Base-by-base conservation (phyloP, 345 rosid species). In the Euphorbia lathyris region DNA sequence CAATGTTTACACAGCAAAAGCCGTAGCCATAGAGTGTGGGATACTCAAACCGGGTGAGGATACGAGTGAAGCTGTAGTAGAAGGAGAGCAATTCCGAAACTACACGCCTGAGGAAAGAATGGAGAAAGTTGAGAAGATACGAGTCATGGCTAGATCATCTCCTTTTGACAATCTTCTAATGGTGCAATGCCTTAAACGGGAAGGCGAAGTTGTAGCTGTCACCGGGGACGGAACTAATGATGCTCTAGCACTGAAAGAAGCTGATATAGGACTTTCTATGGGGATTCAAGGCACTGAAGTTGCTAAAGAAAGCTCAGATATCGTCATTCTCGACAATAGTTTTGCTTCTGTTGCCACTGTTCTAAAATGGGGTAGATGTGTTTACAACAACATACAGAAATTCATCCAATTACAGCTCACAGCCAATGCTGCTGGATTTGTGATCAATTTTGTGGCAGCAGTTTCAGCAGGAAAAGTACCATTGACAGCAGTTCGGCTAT, bases 361-460 rank as follows among this genome's bases (percentile, higher is more conserved):
- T 40, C 63, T 90, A 63, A 86, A 75, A 61, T 87, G 94, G 96
- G 97, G 96, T 7, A 82, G 96, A 57, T 88, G 93, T 45, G 91
- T 92, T 2, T 87, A 87, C 74, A 82, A 74, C 68, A 92, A 88
- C 78, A 86, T 92, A 51, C 92, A 92, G 63, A 90, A 92, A 51
- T 86, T 92, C 71, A 86, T 92, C 29, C 94, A 86, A 50, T 88
- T 88, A 79, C 97, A 90, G 74, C 90, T 92, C 7, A 88, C 97
- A 0, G 90, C 83, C 1, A 90, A 86, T 23, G 86, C 86, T 0
- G 87, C 91, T 0, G 92, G 94, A 17, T 83, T 86, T 0, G 84
- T 83, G 45, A 88, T 88, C 75, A 88, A 92, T 70, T 84, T 90
- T 10, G 86, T 88, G 1, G 92, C 96, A 0, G 97, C 90, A 0